phyloP scores from a whole-genome alignment of 768 basidiomycete species.

The Lactarius psammicola region DNA sequence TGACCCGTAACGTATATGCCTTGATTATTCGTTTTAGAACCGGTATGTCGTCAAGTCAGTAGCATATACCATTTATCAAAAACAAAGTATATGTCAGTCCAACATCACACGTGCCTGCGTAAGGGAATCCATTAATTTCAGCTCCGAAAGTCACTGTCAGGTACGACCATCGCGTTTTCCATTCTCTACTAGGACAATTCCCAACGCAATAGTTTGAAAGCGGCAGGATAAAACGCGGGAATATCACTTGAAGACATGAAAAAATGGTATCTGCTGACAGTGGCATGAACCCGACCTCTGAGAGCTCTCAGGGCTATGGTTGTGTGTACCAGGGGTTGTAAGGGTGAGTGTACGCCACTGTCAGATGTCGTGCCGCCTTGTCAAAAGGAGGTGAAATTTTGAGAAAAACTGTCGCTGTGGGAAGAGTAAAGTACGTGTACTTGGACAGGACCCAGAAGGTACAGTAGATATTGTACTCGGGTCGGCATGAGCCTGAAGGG shows the following conservation, averaged over 20 bases:
- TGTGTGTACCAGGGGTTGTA: neutral
- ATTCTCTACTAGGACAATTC: neutral
- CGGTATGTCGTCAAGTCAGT: neutral
- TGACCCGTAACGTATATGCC: neutral
- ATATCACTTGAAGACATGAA: neutral
- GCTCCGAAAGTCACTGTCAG: neutral
- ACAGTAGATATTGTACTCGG: neutral
- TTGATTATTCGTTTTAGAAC: neutral
- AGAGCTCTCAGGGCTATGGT: neutral
- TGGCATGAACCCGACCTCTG: neutral
- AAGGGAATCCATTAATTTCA: neutral
- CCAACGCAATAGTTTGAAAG: neutral
- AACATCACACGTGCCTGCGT: neutral
- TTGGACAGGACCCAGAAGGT: too few species aligned
- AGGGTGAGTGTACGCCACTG: neutral
- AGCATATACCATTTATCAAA: neutral
- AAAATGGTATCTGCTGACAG: neutral
- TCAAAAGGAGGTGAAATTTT: neutral
- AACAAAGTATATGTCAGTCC: neutral
- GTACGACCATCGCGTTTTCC: neutral
- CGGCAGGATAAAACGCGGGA: neutral
- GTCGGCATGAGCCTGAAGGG: neutral
- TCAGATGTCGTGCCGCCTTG: neutral
- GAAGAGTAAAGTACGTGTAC: neutral
- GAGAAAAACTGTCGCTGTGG: neutral